These are phyloP conservation scores for Fusarium tanahbumbuense DNA, from an alignment of 2,329 filamentous ascomycete genomes.

Conservation along the genomic window DNA sequence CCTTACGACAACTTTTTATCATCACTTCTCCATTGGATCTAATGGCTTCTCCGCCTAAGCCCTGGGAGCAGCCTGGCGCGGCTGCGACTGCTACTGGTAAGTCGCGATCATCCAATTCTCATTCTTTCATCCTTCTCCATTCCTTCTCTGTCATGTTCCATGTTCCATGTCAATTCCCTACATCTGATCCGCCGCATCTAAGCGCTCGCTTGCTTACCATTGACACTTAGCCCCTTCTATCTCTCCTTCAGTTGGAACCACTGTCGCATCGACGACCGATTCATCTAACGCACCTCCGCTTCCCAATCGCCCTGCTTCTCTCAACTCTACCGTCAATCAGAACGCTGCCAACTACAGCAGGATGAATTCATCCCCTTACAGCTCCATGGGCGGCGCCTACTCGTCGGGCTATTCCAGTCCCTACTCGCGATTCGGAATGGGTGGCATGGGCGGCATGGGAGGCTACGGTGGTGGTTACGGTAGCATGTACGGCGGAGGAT, in stretches of 20 bases:
- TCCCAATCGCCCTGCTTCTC: conserved; percentile 82
- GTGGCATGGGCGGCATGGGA: conserved; percentile 21
- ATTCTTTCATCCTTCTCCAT: conserved; percentile 1
- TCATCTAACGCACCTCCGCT: conserved; percentile 71
- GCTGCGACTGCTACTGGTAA: conserved; percentile 63
- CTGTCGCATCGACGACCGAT: conserved; percentile 53
- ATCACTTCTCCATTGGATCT: conserved; percentile 44
- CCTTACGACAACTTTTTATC: conserved; percentile 18
- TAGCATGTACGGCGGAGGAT: conserved; percentile 45
- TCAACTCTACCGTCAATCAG: conserved; percentile 84
- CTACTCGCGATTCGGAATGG: conserved; percentile 57
- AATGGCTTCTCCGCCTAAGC: conserved; percentile 89
- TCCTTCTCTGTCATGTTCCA: not conserved
- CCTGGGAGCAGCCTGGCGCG: conserved; percentile 88
- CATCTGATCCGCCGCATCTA: conserved; percentile 10
- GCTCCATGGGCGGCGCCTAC: conserved; percentile 58
- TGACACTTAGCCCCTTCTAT: conserved; percentile 53
- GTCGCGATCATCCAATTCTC: conserved; percentile 44
- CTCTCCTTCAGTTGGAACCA: conserved; percentile 56
- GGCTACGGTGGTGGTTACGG: conserved; percentile 28
- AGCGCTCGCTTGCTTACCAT: conserved; percentile 45
- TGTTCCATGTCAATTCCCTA: conserved; percentile 2
- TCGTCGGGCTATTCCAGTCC: conserved; percentile 56
- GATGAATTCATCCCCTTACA: conserved; percentile 65
- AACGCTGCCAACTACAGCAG: conserved; percentile 86